Evolutionary conservation across 2,329 filamentous ascomycete genomes (phyloP), one percentile per base, ranked within the genome.

Genomic region (Sordariomycetes sp.): DNA sequence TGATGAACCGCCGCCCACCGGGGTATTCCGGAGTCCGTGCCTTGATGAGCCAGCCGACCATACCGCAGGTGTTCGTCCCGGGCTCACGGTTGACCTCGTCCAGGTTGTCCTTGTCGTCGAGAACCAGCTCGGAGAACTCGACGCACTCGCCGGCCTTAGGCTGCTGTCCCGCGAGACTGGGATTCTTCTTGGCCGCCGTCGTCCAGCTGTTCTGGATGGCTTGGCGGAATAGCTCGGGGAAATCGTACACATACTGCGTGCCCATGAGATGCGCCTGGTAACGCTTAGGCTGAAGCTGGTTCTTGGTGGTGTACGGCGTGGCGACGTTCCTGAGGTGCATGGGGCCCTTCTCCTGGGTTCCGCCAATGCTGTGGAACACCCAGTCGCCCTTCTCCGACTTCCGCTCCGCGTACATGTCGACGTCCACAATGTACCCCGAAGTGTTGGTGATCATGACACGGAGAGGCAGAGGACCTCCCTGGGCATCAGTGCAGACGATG

Each of bases 211-310:
- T 96, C 76, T 96, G 90, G 68, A 96, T 90, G 52, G 94, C 90
- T 74, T 97, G 94, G 68, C 94, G 85, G 87, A 99, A 99, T 54
- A 99, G 85, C 79, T 99, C 94, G 34, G 94, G 94, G 86, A 99
- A 99, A 73, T 99, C 94, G 71, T 99, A 99, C 57, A 97, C 94
- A 70, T 96, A 99, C 74, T 99, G 94, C 32, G 94, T 99, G 62
- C 94, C 94, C 91, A 99, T 96, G 61, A 97, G 78, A 70, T 99
- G 94, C 64, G 94, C 94, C 86, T 96, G 96, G 85, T 99, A 97
- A 65, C 94, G 85, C 85, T 97, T 97, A 61, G 94, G 94, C 76
- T 99, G 94, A 60, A 99, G 81, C 79, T 91, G 95, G 73, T 96
- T 95, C 84, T 99, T 99, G 68, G 92, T 96, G 42, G 92, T 87